Base-by-base conservation (phyloP, 2,329 filamentous ascomycete species). In the Ophiostoma australiae region DNA sequence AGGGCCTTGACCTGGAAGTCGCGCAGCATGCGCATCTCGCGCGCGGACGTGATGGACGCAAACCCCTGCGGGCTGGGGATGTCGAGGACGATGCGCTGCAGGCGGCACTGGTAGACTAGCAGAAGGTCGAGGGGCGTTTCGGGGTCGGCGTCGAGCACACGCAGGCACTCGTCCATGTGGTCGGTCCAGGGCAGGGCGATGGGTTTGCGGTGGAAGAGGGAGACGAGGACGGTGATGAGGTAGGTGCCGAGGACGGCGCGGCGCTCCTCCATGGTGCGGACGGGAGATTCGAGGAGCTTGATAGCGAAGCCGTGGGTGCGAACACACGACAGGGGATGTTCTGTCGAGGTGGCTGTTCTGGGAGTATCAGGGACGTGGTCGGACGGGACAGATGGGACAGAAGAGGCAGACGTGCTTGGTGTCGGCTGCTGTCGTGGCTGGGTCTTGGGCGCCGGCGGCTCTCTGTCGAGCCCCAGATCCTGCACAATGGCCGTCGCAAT, bases 141-240 rank as follows among this genome's bases (percentile, higher is more conserved):
- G 5, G 68, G 68, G 11, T 63, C 58, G n/a, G 65, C 39, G 10
- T 70, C 63, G 0, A 90, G 77, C 1, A 81, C 73, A 2, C 81
- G 77, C 0, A 89, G 78, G 41, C 82, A 85, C 35, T 88, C 85
- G 41, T 88, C 85, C 80, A 90, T 83, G 70, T 87, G 82, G 1
- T 83, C 74, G 0, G 83, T 87, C 87, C 87, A 90, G 4, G 79
- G 80, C 66, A 89, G 78, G 1, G 81, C 75, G 69, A 87, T 84
- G 68, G 82, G 80, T 67, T 82, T 82, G 31, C 69, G 65, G 70
- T 73, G 72, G 41, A 73, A 71, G 23, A 68, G 35, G 4, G 61
- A 48, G 23, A 71, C 68, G 10, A 69, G 48, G 61, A 33, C 70
- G 3, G 70, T 71, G 0, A 69, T 39, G 2, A 71, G 68, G 27